Conservation (phyloP, 768 basidiomycete genomes). For the Calocybe indica region DNA sequence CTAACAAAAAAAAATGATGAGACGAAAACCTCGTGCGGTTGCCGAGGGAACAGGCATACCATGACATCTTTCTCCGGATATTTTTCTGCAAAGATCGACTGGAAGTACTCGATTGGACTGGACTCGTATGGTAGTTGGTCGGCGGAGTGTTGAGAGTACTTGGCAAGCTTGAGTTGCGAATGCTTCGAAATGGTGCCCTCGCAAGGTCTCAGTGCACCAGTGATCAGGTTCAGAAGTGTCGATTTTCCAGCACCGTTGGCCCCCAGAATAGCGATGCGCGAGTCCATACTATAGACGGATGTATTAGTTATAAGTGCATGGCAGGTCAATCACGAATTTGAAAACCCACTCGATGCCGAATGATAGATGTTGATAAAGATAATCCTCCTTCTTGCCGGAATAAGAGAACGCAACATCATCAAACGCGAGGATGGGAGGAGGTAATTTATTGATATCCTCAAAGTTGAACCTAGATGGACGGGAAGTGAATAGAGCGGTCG, state of each 20-base stretch:
- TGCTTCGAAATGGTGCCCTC: constrained; percentile 91
- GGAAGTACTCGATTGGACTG: constrained; percentile 92
- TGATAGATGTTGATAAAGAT: constrained; percentile 82
- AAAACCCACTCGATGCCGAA: constrained; percentile 89
- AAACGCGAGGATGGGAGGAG: constrained; percentile 97
- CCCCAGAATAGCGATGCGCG: constrained; percentile 91
- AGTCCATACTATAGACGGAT: constrained; percentile 87
- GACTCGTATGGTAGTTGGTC: constrained; percentile 96
- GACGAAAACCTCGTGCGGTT: neutral
- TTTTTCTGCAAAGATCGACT: constrained; percentile 67
- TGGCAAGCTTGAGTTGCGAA: constrained; percentile 86
- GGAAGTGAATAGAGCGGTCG: neutral
- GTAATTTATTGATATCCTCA: constrained; percentile 88
- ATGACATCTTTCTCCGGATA: constrained; percentile 91
- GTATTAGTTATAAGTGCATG: constrained; percentile 31
- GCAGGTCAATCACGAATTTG: neutral
- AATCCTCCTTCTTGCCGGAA: constrained; percentile 83
- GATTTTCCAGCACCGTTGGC: constrained; percentile 96
- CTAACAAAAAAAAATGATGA: constrained; percentile 24
- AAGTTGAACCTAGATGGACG: constrained; percentile 69
- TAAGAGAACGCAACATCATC: constrained; percentile 93
- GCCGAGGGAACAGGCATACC: constrained; percentile 20
- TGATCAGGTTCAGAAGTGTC: constrained; percentile 88
- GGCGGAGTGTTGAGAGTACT: constrained; percentile 98
- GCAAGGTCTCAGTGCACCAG: constrained; percentile 67